Percentiles rank a stretch among this genome's conserved stretches.
Evolutionary conservation across 345 rosid species (phyloP).

Genomic region (Populus pruinosa): DNA sequence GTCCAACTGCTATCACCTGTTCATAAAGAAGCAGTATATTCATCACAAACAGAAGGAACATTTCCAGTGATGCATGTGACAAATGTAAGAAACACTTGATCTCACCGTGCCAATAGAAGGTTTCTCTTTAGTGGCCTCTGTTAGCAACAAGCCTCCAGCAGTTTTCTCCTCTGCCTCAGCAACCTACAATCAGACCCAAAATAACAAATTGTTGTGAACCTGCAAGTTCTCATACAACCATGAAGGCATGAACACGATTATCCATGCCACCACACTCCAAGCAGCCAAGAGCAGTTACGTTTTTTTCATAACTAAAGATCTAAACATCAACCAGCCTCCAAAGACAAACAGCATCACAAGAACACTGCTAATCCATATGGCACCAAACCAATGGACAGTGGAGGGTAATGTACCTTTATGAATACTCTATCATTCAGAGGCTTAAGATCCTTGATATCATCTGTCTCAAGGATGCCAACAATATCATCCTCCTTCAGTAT

Average conservation of each 20-base stretch:
- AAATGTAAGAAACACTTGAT: neutral
- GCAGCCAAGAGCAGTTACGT: neutral
- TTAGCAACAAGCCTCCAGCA: slow-evolving; percentile 86
- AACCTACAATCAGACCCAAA: slow-evolving; percentile 41
- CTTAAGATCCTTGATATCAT: slow-evolving; percentile 85
- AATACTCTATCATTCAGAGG: slow-evolving; percentile 87
- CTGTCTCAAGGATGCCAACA: slow-evolving; percentile 89
- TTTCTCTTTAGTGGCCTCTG: slow-evolving; percentile 84
- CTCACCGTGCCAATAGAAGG: slow-evolving; percentile 86
- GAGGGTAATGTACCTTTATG: slow-evolving; percentile 52
- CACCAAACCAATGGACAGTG: neutral
- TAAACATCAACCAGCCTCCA: neutral
- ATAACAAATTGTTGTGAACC: neutral
- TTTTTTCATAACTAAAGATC: neutral
- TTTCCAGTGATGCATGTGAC: neutral
- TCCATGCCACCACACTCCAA: neutral
- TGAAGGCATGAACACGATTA: neutral
- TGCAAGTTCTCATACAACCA: neutral
- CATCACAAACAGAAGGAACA: neutral
- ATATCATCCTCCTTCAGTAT: slow-evolving; percentile 90
- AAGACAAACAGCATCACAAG: neutral
- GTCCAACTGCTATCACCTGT: slow-evolving; percentile 85
- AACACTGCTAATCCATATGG: no score
- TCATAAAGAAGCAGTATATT: neutral
- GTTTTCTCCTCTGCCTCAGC: slow-evolving; percentile 92